A percentile compares a stretch with the other conserved stretches of the same genome.
These are phyloP conservation scores for Lasiodiplodia gonubiensis DNA, from an alignment of 2,329 filamentous ascomycete species.

Conservation along the genomic window DNA sequence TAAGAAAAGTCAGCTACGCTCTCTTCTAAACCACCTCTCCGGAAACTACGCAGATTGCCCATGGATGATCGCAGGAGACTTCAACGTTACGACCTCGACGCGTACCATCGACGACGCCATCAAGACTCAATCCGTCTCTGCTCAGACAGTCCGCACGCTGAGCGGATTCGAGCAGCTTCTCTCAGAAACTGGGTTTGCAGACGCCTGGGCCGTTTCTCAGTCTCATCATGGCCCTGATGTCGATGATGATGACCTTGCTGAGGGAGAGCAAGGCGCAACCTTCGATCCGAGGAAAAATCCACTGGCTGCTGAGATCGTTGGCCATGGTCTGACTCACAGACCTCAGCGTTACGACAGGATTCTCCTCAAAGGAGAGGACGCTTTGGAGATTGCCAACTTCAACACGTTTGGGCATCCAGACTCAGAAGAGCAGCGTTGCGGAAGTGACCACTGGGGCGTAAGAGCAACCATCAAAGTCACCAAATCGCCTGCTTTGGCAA, in stretches of 20 bases:
- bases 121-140: constrained; percentile 60
- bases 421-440: constrained; percentile 33
- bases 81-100: constrained; percentile 67
- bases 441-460: constrained; percentile 63
- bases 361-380: constrained; percentile 54
- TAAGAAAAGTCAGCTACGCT: constrained; percentile 63
- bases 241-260: constrained; percentile 48
- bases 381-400: constrained; percentile 54
- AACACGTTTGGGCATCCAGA: constrained; percentile 63
- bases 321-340: constrained; percentile 62
- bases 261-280: constrained; percentile 68
- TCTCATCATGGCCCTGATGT: constrained; percentile 32
- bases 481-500: constrained; percentile 9
- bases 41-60: constrained; percentile 51
- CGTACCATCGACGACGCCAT: constrained; percentile 61
- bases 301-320: constrained; percentile 60
- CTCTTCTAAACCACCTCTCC: constrained; percentile 55
- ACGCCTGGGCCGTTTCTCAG: constrained; percentile 59
- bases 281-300: constrained; percentile 66
- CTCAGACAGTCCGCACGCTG: constrained; percentile 53
- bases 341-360: constrained; percentile 72
- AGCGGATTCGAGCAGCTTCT: constrained; percentile 56
- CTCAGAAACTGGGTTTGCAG: constrained; percentile 54
- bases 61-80: constrained; percentile 67
- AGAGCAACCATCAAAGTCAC: constrained; percentile 39